Evolutionary conservation across 2,329 filamentous ascomycete species (phyloP).

Genomic region (Colletotrichum musicola): DNA sequence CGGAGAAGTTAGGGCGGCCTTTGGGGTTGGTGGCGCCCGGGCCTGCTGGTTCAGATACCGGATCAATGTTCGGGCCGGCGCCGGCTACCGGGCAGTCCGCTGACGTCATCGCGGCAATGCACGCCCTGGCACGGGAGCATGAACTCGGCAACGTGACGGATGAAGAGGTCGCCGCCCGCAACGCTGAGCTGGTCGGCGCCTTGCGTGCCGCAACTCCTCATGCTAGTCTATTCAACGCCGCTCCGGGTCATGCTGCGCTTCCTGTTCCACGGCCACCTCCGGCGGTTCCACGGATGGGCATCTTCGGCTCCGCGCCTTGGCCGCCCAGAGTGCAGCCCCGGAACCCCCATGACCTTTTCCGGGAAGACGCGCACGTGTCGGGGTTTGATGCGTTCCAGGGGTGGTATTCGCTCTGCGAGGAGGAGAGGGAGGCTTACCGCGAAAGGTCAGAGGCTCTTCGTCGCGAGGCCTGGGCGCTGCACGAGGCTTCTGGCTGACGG

Average conservation of each 20-base stretch:
- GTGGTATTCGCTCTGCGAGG: neutral
- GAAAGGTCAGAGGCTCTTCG: neutral
- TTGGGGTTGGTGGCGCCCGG: no score
- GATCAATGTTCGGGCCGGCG: neutral
- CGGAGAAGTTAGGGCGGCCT: neutral
- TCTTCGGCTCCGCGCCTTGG: slow-evolving; percentile 3
- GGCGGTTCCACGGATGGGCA: neutral
- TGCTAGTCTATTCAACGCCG: no score
- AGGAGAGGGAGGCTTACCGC: slow-evolving; percentile 6
- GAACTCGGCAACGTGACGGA: neutral
- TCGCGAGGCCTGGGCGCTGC: slow-evolving; percentile 5
- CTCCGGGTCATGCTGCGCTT: no score
- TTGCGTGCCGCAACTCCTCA: neutral
- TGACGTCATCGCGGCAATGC: neutral
- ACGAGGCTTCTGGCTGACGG: neutral
- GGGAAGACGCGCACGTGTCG: neutral
- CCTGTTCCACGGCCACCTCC: neutral
- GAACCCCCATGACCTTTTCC: neutral
- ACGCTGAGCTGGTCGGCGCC: neutral
- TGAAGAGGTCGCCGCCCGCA: neutral
- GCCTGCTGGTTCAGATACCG: no score
- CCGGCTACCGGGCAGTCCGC: neutral
- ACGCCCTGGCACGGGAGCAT: no score
- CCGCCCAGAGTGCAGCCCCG: neutral
- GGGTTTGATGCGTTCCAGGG: neutral